A percentile compares a stretch with the other conserved stretches of the same genome.
Conservation (phyloP, 73 alveolate genomes). For the Paramecium primaurelia region DNA sequence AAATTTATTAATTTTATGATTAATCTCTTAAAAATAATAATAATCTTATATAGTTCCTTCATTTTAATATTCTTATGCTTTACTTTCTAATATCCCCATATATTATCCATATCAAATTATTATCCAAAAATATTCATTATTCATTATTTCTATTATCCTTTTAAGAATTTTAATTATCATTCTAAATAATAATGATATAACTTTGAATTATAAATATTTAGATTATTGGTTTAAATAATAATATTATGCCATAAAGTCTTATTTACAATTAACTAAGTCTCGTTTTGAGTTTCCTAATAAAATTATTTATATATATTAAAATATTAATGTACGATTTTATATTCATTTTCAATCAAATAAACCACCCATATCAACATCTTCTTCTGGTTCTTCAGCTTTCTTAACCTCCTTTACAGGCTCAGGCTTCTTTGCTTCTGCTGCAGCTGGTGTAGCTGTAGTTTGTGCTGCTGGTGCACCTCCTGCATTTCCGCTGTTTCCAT, state of each 20-base stretch:
- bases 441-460: conserved; percentile 73
- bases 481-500: conserved; percentile 80
- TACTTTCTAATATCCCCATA: no score
- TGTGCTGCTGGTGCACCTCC: conserved; percentile 57
- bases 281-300: conserved; percentile 81
- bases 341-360: conserved; percentile 40
- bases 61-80: no score
- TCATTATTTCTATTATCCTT: background rate
- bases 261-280: conserved; percentile 87
- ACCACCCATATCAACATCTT: conserved; percentile 54
- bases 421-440: conserved; percentile 65
- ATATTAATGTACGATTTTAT: conserved; percentile 26
- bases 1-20: background rate
- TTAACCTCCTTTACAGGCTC: conserved; percentile 32
- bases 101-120: no score
- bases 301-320: conserved; percentile 12
- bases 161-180: background rate
- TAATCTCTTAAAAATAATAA: background rate
- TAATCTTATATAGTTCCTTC: no score
- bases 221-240: conserved; percentile 52
- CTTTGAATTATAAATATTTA: conserved; percentile 80
- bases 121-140: no score
- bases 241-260: conserved; percentile 53
- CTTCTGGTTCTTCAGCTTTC: conserved; percentile 47
- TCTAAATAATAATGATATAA: background rate